Base-by-base conservation (phyloP, 1,284 basidiomycete genomes). In the Ustilago hordei region DNA sequence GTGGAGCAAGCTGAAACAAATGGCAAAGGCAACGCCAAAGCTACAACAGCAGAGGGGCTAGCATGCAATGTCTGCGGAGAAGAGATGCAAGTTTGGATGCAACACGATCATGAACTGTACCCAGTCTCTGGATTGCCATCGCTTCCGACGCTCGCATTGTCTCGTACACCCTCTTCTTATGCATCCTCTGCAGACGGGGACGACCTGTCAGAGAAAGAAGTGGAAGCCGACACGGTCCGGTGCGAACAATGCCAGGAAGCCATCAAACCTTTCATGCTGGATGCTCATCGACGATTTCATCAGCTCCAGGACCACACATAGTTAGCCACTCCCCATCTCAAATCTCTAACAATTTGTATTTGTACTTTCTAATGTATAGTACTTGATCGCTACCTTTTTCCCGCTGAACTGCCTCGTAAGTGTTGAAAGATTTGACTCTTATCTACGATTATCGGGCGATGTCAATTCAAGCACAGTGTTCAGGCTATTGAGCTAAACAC, bases 21-120 rank as follows among this genome's bases (percentile, higher is more conserved):
- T 4, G 48, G 34, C 7, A 48, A 62, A 50, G 63, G 53, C 32
- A 58, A 60, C 19, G 48, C 35, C 17, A 53, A 55, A 50, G 54
- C 53, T 13, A 23, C 28, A 32, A 17, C 56, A 2, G 34, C 19
- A 0, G 54, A 50, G 2, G 28, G 36, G 15, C 23, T 69, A 55
- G 45, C 13, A 12, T 81, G 80, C 43, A 12, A 39, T 2, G 8
- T 50, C 2, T 81, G 80, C 34, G 80, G 69, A 9, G 39, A 63
- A 17, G 55, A 35, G 45, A 80, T 80, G 78, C 48, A 59, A 32
- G 61, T 78, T 0, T 83, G 76, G 76, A 75, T 83, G 54, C 81
- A 81, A 69, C 81, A 83, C 64, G 81, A 83, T 54, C 80, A 83
- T 47, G 79, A 75, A 8, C 34, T 60, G 19, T 82, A 74, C 57